Evolutionary conservation across 345 rosid species (phyloP).

Genomic region (Pugionium dolabratum): DNA sequence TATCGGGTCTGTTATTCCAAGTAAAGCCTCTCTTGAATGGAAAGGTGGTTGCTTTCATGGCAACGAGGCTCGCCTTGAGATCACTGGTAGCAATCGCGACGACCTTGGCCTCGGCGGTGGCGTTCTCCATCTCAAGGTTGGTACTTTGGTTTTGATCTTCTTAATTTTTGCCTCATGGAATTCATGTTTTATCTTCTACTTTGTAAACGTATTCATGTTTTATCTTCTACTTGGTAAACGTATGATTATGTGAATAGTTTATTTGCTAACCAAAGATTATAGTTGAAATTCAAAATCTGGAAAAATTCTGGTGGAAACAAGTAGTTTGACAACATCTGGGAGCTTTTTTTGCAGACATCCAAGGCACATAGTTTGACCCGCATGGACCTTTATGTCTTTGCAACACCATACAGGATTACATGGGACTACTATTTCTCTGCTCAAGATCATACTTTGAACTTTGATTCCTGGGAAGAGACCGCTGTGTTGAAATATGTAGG

Average conservation of each 20-base stretch:
- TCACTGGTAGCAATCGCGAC: conserved; percentile 60
- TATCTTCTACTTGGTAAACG: too few relatives aligned
- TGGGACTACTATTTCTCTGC: conserved; percentile 97
- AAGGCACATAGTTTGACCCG: conserved; percentile 94
- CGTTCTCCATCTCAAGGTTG: conserved; percentile 72
- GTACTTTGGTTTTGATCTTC: neutral
- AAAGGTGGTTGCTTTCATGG: conserved; percentile 90
- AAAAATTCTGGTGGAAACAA: neutral
- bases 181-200: neutral
- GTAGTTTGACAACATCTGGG: neutral
- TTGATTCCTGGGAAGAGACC: conserved; percentile 86
- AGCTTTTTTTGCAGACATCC: conserved; percentile 58
- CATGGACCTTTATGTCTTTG: conserved; percentile 96
- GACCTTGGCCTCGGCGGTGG: conserved; percentile 79
- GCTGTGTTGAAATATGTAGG: conserved; percentile 91
- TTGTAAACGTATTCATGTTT: too few relatives aligned
- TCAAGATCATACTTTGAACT: conserved; percentile 72
- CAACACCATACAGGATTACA: conserved; percentile 90
- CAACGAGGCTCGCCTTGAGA: conserved; percentile 74
- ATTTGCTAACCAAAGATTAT: too few relatives aligned
- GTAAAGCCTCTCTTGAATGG: conserved; percentile 67
- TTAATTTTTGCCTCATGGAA: too few relatives aligned
- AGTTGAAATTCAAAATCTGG: too few relatives aligned
- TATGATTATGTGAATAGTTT: too few relatives aligned
- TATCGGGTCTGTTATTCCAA: conserved; percentile 71